phyloP scores from a whole-genome alignment of 176 grass and related monocot genomes.

The Sorghum bicolor region DNA sequence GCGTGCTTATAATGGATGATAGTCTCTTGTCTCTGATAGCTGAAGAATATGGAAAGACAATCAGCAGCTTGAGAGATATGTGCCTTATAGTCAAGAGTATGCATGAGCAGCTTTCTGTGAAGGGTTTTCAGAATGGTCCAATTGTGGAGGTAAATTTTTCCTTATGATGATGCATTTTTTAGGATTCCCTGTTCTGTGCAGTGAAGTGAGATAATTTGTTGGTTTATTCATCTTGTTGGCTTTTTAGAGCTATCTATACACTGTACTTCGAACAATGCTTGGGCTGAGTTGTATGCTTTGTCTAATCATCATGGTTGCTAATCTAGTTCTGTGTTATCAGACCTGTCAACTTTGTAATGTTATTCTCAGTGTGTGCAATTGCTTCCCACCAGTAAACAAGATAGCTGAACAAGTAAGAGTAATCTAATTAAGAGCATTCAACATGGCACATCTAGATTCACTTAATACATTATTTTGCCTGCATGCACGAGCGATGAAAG shows the following conservation, averaged over 20 bases:
- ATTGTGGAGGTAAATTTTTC: constrained; percentile 62
- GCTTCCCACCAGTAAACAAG: background rate
- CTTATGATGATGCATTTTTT: background rate
- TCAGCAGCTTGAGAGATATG: constrained; percentile 63
- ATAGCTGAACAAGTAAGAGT: background rate
- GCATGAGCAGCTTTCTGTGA: constrained; percentile 65
- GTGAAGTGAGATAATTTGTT: constrained; percentile 21
- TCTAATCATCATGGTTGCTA: constrained; percentile 8
- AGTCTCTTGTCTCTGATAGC: constrained; percentile 46
- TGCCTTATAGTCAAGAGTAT: constrained; percentile 65
- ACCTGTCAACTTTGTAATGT: background rate
- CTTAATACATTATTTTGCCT: constrained; percentile 16
- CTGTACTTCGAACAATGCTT: background rate
- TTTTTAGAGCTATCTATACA: constrained; percentile 1
- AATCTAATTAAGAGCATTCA: background rate
- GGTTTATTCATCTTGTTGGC: background rate
- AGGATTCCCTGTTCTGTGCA: background rate
- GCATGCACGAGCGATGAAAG: background rate
- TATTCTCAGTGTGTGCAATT: constrained; percentile 8
- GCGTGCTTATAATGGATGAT: constrained; percentile 58
- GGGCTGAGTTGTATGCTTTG: constrained; percentile 9
- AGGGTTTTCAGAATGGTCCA: constrained; percentile 50
- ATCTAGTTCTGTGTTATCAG: constrained; percentile 2
- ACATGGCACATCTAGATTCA: background rate
- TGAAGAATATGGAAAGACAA: constrained; percentile 74